Evolutionary conservation across 2,329 filamentous ascomycete genomes (phyloP).

Genomic region (Exophiala viscosa): DNA sequence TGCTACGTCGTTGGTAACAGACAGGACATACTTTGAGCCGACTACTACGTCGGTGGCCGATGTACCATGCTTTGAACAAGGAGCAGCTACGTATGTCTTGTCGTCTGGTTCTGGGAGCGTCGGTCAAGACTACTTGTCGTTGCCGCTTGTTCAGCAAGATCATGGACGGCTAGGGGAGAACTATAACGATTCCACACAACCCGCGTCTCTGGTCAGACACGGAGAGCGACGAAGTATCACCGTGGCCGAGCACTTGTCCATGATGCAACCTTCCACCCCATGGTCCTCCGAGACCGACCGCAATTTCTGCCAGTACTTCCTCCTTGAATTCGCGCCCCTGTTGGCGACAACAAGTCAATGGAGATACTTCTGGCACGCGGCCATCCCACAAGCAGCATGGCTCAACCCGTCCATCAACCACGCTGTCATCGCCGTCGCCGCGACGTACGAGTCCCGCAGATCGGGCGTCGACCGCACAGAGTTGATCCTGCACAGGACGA

Average conservation of each 20-base stretch:
- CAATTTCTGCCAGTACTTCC: constrained; percentile 4
- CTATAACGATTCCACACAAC: neutral
- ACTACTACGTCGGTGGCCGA: too few species aligned
- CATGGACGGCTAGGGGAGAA: too few species aligned
- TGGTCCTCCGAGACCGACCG: neutral
- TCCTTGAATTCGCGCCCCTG: constrained; percentile 7
- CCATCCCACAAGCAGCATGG: constrained; percentile 19
- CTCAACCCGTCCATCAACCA: constrained; percentile 12
- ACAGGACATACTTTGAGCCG: too few species aligned
- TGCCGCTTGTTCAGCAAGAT: too few species aligned
- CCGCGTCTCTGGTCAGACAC: neutral
- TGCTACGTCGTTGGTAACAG: too few species aligned
- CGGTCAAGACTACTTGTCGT: too few species aligned
- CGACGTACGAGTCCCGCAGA: constrained; percentile 12
- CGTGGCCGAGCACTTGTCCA: neutral
- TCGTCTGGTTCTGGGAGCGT: too few species aligned
- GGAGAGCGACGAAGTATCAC: neutral
- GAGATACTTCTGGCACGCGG: constrained; percentile 11
- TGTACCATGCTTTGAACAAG: too few species aligned
- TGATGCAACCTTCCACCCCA: constrained; percentile 4
- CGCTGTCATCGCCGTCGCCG: constrained; percentile 19
- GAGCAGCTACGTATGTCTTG: too few species aligned
- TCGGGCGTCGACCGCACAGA: constrained; percentile 7
- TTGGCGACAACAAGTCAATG: constrained; percentile 12
- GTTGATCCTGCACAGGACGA: constrained; percentile 3